These are phyloP conservation scores for Diaporthe sp. DNA, from an alignment of 2,329 filamentous ascomycete species.

Conservation along the genomic window DNA sequence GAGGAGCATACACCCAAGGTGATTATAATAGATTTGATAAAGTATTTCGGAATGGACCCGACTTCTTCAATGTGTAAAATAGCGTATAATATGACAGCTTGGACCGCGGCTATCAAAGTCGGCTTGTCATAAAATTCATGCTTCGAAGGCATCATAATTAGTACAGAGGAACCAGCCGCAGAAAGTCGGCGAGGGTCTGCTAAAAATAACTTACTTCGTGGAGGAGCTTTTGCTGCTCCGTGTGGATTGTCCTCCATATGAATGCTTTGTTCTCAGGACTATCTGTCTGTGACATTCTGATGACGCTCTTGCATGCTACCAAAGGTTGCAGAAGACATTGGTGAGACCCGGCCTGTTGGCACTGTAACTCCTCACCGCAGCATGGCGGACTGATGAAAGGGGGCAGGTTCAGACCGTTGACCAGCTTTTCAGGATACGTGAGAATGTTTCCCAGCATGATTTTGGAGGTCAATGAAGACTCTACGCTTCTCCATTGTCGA, in stretches of 20 bases:
- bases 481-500: neutral
- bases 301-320: neutral
- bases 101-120: neutral
- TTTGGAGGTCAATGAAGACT: neutral
- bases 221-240: neutral
- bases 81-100: neutral
- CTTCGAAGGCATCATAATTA: neutral
- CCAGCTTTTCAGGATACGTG: neutral
- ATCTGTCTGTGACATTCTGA: neutral
- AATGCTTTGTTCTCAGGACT: neutral
- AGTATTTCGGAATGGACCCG: neutral
- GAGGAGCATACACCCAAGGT: neutral
- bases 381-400: neutral
- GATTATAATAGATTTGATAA: neutral
- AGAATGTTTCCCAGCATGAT: neutral
- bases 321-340: neutral
- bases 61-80: neutral
- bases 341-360: neutral
- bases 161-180: neutral
- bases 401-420: neutral
- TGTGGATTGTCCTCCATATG: neutral
- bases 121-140: neutral
- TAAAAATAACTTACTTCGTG: neutral
- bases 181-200: neutral
- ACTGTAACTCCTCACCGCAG: constrained; percentile 1